Conservation (phyloP, 73 alveolate species). For the Paramecium tetraurelia region DNA sequence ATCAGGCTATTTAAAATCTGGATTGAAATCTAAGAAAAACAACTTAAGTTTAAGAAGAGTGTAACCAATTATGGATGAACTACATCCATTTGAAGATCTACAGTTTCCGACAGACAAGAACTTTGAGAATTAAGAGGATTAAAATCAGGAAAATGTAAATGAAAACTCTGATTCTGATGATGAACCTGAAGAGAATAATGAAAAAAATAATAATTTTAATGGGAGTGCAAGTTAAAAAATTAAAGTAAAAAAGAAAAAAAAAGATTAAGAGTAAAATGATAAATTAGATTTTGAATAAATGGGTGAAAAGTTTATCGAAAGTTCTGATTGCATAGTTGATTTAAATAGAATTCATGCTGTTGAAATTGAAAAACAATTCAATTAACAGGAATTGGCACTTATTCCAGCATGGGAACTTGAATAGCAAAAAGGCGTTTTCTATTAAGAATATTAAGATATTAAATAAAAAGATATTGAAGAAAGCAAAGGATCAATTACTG, state of each 20-base stretch:
- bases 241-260: background rate
- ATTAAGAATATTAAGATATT: background rate
- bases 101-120: background rate
- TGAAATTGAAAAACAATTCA: background rate
- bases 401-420: background rate
- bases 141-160: background rate
- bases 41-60: slow-evolving; percentile 1
- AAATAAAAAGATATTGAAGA: background rate
- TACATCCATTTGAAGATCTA: background rate
- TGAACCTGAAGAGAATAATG: background rate
- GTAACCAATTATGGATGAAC: background rate
- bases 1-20: background rate
- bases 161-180: background rate
- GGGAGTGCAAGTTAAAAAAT: background rate
- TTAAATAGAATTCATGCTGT: background rate
- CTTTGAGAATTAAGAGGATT: background rate
- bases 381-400: background rate
- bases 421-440: background rate
- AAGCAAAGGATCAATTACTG: background rate
- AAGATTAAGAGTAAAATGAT: background rate
- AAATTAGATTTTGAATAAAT: slow-evolving; percentile 4
- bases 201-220: background rate
- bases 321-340: slow-evolving; percentile 11
- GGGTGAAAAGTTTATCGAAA: background rate
- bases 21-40: background rate